Percentiles rank a stretch among this genome's conserved stretches.
phyloP scores from a whole-genome alignment of 345 rosid species.

The Garcia nutans region DNA sequence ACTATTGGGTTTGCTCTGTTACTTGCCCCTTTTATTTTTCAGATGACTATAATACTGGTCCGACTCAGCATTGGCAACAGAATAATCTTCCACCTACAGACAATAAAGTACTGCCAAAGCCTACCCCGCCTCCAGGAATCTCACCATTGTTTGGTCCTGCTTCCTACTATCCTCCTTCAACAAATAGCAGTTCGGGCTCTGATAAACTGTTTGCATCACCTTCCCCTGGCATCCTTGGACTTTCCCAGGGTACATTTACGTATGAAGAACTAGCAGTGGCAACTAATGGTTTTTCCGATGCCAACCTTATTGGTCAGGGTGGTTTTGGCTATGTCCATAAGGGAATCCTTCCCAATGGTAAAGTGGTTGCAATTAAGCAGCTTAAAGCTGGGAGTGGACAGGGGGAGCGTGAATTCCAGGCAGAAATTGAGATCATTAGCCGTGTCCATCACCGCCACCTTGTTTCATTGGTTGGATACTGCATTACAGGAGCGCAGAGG shows the following conservation, averaged over 20 bases:
- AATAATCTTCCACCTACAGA: slow-evolving; percentile 25
- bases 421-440: slow-evolving; percentile 32
- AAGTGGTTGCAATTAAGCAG: slow-evolving; percentile 31
- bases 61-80: slow-evolving; percentile 40
- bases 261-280: slow-evolving; percentile 26
- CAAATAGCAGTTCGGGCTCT: slow-evolving; percentile 13
- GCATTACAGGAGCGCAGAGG: slow-evolving; percentile 25
- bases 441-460: slow-evolving; percentile 30
- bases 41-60: slow-evolving; percentile 27
- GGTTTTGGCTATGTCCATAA: slow-evolving; percentile 35
- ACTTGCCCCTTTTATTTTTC: slow-evolving; percentile 1
- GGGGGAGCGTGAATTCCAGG: slow-evolving; percentile 36
- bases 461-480: slow-evolving; percentile 29
- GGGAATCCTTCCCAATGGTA: slow-evolving; percentile 27
- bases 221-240: slow-evolving; percentile 11
- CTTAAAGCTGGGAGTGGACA: slow-evolving; percentile 35
- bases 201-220: slow-evolving; percentile 9
- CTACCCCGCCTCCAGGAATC: slow-evolving; percentile 31
- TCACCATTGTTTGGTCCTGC: slow-evolving; percentile 13
- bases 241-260: slow-evolving; percentile 16
- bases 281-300: slow-evolving; percentile 21
- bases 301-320: slow-evolving; percentile 31
- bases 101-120: slow-evolving; percentile 32
- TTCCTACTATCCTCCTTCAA: slow-evolving; percentile 25
- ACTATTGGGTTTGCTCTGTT: not conserved